phyloP scores from a whole-genome alignment of 1,284 basidiomycete species.

The Cutaneotrichosporon cyanovorans region DNA sequence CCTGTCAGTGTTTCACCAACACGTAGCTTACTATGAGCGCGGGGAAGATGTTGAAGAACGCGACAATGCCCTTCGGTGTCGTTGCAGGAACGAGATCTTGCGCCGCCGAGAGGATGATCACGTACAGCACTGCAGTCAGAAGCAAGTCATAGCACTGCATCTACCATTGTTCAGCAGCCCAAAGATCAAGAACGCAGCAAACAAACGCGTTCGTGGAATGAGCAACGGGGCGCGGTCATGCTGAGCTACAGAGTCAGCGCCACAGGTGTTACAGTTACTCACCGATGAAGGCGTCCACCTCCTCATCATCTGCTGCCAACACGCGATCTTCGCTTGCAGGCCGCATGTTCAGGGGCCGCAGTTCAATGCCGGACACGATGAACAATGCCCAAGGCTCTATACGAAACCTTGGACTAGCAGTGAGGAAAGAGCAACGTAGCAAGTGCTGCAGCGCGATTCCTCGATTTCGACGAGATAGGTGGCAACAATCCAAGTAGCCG shows the following conservation, averaged over 20 bases:
- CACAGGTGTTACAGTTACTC: neutral
- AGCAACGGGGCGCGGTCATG: neutral
- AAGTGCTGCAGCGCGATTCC: no score
- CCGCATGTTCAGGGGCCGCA: neutral
- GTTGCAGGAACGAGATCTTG: constrained; percentile 84
- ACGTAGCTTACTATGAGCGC: constrained; percentile 49
- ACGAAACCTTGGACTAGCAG: neutral
- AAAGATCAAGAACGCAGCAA: constrained; percentile 40
- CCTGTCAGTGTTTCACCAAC: neutral
- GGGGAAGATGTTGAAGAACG: constrained; percentile 83
- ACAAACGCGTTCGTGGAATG: constrained; percentile 20
- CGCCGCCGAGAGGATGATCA: constrained; percentile 92
- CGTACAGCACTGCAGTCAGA: constrained; percentile 68
- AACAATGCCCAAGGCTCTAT: neutral
- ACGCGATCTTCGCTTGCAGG: neutral
- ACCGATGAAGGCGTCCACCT: constrained; percentile 2
- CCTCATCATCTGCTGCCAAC: constrained; percentile 5
- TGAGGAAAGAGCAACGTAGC: no score
- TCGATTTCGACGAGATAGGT: no score
- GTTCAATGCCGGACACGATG: constrained; percentile 10
- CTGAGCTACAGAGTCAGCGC: no score
- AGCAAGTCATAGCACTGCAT: neutral
- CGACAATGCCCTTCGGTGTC: constrained; percentile 81
- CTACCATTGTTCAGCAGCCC: constrained; percentile 46
- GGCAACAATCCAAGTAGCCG: no score